Evolutionary conservation across 768 basidiomycete genomes (phyloP), one percentile per base, ranked within the genome.

Genomic region (Amanita pseudoporphyria): DNA sequence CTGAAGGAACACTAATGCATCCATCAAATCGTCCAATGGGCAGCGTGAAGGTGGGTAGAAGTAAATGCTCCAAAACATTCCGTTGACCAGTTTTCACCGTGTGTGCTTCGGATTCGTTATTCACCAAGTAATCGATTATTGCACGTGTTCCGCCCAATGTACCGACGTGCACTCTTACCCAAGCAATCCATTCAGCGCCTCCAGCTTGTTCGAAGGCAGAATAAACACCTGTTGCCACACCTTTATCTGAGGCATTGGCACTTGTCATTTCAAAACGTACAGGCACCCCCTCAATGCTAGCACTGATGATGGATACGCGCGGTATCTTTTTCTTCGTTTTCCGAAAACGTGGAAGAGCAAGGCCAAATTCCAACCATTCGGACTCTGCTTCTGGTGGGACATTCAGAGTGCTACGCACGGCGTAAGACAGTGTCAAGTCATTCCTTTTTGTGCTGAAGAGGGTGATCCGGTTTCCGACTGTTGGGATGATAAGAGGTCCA

Each of bases 301-400:
- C 81, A 54, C 71, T 75, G 42, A 78, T 68, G 43, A 85, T 70
- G 12, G 49, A 50, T 22, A 50, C n/a, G 22, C 18, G 18, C 14
- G 49, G 22, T 10, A 14, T 28, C 26, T 21, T 40, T 13, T 80
- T 71, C 42, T 82, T 70, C 47, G 64, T 70, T 42, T 45, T 47
- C 10, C 53, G 47, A 21, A 62, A 52, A 44, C 60, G 33, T 21
- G 58, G 57, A 24, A 55, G 47, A 36, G 54, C 79, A 44, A 89
- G 67, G 22, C 84, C 85, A 57, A 89, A 87, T 60, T 87, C 85
- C 16, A 89, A 67, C 79, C 78, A 84, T 45, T 82, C 83, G n/a
- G 77, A 74, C 49, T 77, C 77, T n/a, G 68, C 58, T 30, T 80
- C 72, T 12, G 70, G 63, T 16, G 82, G 83, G 7, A 77, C 75